Evolutionary conservation across 768 basidiomycete genomes (phyloP).

Genomic region (Termitomyces sp.): DNA sequence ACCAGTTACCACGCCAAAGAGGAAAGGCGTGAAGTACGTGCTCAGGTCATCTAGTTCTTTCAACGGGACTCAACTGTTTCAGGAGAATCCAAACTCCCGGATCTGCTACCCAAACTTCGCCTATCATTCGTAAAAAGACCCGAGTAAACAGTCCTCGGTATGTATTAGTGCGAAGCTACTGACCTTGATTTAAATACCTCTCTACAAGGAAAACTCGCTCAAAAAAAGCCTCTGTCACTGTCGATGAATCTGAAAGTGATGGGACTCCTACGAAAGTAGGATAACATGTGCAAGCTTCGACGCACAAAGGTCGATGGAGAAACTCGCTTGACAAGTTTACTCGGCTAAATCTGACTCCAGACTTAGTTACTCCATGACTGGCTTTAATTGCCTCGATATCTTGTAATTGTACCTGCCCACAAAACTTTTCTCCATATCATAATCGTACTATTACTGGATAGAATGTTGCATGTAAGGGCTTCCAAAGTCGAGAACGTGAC

Average conservation of each 20-base stretch:
- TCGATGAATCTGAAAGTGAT: not conserved
- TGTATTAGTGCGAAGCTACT: not conserved
- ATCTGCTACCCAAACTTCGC: conserved; percentile 20
- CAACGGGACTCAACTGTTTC: not conserved
- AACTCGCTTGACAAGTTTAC: not conserved
- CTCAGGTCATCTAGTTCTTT: not conserved
- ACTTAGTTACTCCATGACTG: not conserved
- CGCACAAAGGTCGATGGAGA: no score
- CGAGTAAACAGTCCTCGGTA: conserved; percentile 23
- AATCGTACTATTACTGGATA: not conserved
- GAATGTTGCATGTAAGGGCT: no score
- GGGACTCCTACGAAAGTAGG: not conserved
- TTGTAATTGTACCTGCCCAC: not conserved
- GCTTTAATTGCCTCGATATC: not conserved
- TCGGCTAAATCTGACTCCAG: not conserved
- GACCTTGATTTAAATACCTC: not conserved
- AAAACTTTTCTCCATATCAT: not conserved
- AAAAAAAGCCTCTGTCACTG: not conserved
- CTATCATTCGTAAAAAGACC: conserved; percentile 22
- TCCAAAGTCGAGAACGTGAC: not conserved
- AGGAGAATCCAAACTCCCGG: conserved; percentile 23
- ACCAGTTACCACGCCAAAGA: conserved; percentile 21
- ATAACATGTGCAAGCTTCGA: not conserved
- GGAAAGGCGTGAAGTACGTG: conserved; percentile 27
- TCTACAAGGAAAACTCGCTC: conserved; percentile 8